Base-by-base conservation (phyloP, 306 rosid genomes). In the Mimosa pudica region DNA sequence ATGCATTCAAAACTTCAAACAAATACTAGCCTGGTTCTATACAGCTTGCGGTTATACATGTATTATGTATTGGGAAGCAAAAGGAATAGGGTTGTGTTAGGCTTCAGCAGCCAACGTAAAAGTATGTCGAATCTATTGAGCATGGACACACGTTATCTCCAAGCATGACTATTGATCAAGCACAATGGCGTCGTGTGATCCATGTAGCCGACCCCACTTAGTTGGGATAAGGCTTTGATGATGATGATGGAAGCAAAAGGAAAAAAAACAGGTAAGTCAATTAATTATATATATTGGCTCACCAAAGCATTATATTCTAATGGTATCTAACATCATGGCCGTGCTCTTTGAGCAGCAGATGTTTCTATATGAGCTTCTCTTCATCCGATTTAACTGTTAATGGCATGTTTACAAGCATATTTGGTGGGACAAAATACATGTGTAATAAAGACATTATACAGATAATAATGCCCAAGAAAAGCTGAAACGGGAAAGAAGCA, bases 401-500 rank as follows among this genome's bases (percentile, higher is more conserved):
- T 7, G 97, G 97, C 83, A 87, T 76, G 82, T 92, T 93, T 70
- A 92, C 72, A 52, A 92, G 92, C 92, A 85, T 78, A 72, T 77
- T 90, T 54, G 89, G 87, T 33, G 97, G 98, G 76, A 97, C 92
- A 86, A 94, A 94, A 79, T 94, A 94, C 97, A 94, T 92, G 92
- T 92, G 97, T 24, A 94, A 88, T 24, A 94, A 88, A 70, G 97
- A 92, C 95, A 94, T 91, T 92, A 92, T 88, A 90, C 98, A 91
- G 80, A 92, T 89, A 60, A 88, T 75, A 76, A 94, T 87, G 51
- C 98, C 98, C 82, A 92, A 82, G 87, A 94, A 94, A 74, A 94
- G 97, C 98, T 94, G 92, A 82, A 82, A 75, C 41, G 66, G 69
- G 71, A 74, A 57, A 81, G 65, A 45, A 79, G 64, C 46, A 78